Base-by-base conservation (phyloP, 805 yeast species). In the Metschnikowia picachoensis region DNA sequence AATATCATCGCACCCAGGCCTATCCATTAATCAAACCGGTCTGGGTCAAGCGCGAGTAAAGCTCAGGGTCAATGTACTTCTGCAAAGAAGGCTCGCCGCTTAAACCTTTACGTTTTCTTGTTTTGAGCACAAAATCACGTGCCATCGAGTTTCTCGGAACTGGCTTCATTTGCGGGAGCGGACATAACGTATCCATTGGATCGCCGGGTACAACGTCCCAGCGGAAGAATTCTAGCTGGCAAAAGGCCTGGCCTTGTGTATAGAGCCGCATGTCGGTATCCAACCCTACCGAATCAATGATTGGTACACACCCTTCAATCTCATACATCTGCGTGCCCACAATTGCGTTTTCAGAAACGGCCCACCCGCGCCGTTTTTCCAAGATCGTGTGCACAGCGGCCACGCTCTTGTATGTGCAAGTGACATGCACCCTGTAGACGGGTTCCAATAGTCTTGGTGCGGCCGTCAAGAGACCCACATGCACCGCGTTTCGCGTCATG, bases 161-260 rank as follows among this genome's bases (percentile, higher is more conserved):
- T 0, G 96, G 87, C 54, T 80, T 81, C 60, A 92, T 71, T 35
- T 82, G 75, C 5, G 90, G 89, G 34, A 89, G 74, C 39, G 66
- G 68, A 14, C 79, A 77, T 30, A 79, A 76, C 17, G 68, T 66
- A 61, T 92, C 96, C 56, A 92, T 59, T 8, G 97, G 98, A 66
- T 92, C 89, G 0, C 99, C 99, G 2, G 96, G 96, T 0, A 87
- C 95, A 3, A 72, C 64, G 16, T 78, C 76, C 96, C 97, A 94
- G 46, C 74, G 76, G 46, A 75, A 74, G 63, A 87, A 88, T 39
- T 76, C 76, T 50, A 85, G 60, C 39, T 79, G 79, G 38, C 89
- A 79, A 72, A 80, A 74, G 0, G 94, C 91, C 56, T 79, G 84
- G 4, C 97, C 97, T 51, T 80, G 82, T 0, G 96, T 82, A 11